Evolutionary conservation across 495 filamentous ascomycete genomes (phyloP), one percentile per base, ranked within the genome.

Genomic region (Penicillium cataractarum): DNA sequence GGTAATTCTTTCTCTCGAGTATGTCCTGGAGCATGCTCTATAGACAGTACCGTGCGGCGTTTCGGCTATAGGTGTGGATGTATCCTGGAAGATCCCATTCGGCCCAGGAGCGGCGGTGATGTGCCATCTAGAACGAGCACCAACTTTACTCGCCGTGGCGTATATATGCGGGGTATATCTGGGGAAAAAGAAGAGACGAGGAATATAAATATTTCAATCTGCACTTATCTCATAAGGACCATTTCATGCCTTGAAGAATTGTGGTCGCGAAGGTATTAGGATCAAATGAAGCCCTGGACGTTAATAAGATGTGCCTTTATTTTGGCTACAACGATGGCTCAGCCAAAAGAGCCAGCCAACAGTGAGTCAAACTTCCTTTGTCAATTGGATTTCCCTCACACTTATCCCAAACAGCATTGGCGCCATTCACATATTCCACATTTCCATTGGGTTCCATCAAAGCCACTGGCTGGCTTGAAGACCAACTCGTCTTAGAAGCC

Each of bases 381-480:
- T n/a, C n/a, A n/a, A n/a, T n/a, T n/a, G 0, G 12, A 21, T 10
- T 10, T 44, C 19, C 0, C 19, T 44, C 21, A 44, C 13, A 12
- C 12, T 10, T 19, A 0, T 7, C 37, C 26, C 31, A n/a, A 19
- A 33, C 26, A 78, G 75, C 40, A 21, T 44, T 80, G 35, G 58
- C 77, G 26, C 77, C 81, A 39, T 76, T 78, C 26, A 66, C 66
- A 26, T 79, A 80, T 51, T 62, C 77, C 26, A 79, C 83, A 42
- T 75, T 89, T 8, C 81, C 86, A 1, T 74, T 89, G 9, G 86
- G 87, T 27, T 72, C 81, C 24, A 84, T 90, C 59, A 82, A 75
- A 26, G 83, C 87, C 9, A 66, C 73, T 49, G 87, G 86, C 42
- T 90, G 87, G 87, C 72, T 89, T n/a, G 71, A 77, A 50, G 80